phyloP scores from a whole-genome alignment of 441 rosid species.

The Hypseocharis bilobata region DNA sequence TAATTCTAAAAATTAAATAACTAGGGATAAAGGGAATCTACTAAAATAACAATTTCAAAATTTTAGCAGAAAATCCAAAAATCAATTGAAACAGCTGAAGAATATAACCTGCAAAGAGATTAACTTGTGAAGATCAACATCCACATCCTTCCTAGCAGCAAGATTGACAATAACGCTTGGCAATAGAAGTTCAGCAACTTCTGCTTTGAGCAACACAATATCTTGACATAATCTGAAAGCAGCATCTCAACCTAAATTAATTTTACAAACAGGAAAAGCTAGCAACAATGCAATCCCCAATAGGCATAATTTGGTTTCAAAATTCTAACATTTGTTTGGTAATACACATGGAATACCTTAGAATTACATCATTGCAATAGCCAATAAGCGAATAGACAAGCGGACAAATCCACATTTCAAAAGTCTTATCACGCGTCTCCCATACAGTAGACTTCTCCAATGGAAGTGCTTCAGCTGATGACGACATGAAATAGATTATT shows the following conservation, averaged over 20 bases:
- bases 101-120: constrained; percentile 61
- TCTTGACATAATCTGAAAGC: constrained; percentile 76
- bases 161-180: constrained; percentile 69
- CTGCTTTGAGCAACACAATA: constrained; percentile 69
- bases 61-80: background rate
- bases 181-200: constrained; percentile 81
- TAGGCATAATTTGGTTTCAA: constrained; percentile 12
- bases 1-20: background rate
- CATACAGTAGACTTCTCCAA: constrained; percentile 60
- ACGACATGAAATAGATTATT: constrained; percentile 21
- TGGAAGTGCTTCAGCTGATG: constrained; percentile 52
- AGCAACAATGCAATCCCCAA: background rate
- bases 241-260: constrained; percentile 22
- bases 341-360: constrained; percentile 43
- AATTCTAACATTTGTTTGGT: constrained; percentile 3
- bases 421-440: constrained; percentile 68
- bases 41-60: background rate
- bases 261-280: constrained; percentile 2
- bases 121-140: constrained; percentile 44
- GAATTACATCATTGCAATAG: constrained; percentile 61
- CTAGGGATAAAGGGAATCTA: constrained; percentile 4
- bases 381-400: constrained; percentile 71
- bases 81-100: constrained; percentile 10
- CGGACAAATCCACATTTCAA: constrained; percentile 82
- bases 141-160: constrained; percentile 49